A percentile compares a stretch with the other conserved stretches of the same genome.
These are phyloP conservation scores for Azolla pinnata DNA, from an alignment of 75 land plant genomes.

Conservation along the genomic window DNA sequence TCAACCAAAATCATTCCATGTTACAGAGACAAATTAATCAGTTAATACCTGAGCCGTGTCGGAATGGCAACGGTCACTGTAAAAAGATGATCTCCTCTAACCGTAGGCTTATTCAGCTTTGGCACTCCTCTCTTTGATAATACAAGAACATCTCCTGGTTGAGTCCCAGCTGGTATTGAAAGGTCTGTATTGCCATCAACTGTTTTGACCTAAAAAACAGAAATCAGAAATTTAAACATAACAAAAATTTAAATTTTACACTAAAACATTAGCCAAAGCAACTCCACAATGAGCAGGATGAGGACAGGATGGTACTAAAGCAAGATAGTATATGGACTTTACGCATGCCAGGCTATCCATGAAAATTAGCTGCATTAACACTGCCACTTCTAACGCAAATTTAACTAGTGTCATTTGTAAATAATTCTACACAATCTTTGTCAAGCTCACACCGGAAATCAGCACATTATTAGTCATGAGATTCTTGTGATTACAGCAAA, in stretches of 20 bases:
- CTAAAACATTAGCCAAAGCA: not conserved
- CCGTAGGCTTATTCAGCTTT: conserved; percentile 67
- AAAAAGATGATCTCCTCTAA: conserved; percentile 88
- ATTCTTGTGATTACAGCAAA: no score
- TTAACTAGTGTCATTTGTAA: not conserved
- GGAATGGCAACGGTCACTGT: conserved; percentile 79
- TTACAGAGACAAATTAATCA: no score
- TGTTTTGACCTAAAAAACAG: conserved; percentile 59
- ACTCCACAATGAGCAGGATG: not conserved
- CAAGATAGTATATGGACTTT: no score
- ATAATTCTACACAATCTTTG: no score
- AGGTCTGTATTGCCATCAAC: conserved; percentile 74
- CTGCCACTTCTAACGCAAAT: not conserved
- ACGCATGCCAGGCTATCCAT: no score
- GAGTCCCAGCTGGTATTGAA: conserved; percentile 85
- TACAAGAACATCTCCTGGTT: conserved; percentile 89
- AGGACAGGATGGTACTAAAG: no score
- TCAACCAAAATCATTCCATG: no score
- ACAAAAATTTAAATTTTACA: no score
- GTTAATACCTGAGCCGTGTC: conserved; percentile 58
- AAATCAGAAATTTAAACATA: not conserved
- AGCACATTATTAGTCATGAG: no score
- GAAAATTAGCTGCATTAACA: not conserved
- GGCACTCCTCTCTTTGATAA: conserved; percentile 81
- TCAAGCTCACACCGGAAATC: no score